A percentile compares a stretch with the other conserved stretches of the same genome.
Evolutionary conservation across 305 asterid species (phyloP).

Genomic region (Fraxinus velutina): DNA sequence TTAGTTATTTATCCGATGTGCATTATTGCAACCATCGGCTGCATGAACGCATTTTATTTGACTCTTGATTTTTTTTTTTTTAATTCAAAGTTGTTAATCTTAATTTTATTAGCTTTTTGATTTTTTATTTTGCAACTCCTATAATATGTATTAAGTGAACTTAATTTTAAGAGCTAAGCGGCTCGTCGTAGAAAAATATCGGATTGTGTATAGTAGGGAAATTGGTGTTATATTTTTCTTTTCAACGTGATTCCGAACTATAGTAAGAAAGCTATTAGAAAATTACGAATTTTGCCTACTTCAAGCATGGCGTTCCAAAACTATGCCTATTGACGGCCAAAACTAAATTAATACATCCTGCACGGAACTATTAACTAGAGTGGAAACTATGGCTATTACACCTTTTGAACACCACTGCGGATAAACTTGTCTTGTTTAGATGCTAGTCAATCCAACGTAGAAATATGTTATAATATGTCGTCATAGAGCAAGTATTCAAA

Average conservation of each 20-base stretch:
- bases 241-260: not conserved
- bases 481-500: not conserved
- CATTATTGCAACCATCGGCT: no score
- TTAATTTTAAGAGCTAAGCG: not conserved
- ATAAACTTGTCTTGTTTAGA: not conserved
- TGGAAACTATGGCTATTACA: not conserved
- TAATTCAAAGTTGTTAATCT: no score
- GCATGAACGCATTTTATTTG: no score
- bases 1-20: no score
- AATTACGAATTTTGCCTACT: not conserved
- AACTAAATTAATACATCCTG: constrained; percentile 47
- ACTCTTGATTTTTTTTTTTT: no score
- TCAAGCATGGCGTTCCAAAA: constrained; percentile 26
- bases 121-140: no score
- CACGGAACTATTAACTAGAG: constrained; percentile 33
- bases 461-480: not conserved
- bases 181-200: not conserved
- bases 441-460: not conserved
- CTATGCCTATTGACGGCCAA: constrained; percentile 54
- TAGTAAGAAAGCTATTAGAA: not conserved
- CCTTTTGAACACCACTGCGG: not conserved
- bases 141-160: not conserved
- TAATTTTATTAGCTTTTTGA: no score
- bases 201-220: not conserved
- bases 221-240: not conserved